A percentile compares a stretch with the other conserved stretches of the same genome.
Conservation (phyloP, 768 basidiomycete genomes). For the Psilocybe subaeruginosa region DNA sequence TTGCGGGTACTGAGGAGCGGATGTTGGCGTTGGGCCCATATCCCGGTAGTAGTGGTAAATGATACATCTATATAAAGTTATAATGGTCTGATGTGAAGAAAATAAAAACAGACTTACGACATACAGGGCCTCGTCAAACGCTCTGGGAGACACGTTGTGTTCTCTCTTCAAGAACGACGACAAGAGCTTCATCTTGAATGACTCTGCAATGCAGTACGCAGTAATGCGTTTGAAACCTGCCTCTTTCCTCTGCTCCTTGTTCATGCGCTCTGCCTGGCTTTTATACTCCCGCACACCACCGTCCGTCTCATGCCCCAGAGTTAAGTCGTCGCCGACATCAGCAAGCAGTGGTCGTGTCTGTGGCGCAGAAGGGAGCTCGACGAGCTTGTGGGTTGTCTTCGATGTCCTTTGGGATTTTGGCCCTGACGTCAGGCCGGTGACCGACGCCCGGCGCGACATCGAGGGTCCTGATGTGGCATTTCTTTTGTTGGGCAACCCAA, state of each 20-base stretch:
- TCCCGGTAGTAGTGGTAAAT: constrained; percentile 88
- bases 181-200: constrained; percentile 82
- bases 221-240: constrained; percentile 84
- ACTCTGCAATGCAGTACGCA: constrained; percentile 88
- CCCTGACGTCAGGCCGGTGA: constrained; percentile 39
- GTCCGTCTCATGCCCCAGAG: constrained; percentile 68
- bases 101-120: constrained; percentile 57
- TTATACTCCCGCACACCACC: constrained; percentile 76
- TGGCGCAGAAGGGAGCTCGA: constrained; percentile 86
- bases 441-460: constrained; percentile 39
- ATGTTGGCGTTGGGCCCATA: constrained; percentile 85
- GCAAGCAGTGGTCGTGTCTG: constrained; percentile 74
- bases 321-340: constrained; percentile 45
- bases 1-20: constrained; percentile 75
- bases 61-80: constrained; percentile 69
- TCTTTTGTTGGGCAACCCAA: constrained; percentile 25
- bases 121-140: constrained; percentile 94
- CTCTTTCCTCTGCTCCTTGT: constrained; percentile 79
- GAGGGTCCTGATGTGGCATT: constrained; percentile 17
- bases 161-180: constrained; percentile 89
- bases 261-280: constrained; percentile 88
- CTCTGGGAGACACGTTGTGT: constrained; percentile 84
- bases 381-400: constrained; percentile 90
- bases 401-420: constrained; percentile 77
- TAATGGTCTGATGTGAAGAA: neutral